These are phyloP conservation scores for Pilaira anomala DNA, from an alignment of 192 early-diverging fungal genomes.

Conservation along the genomic window DNA sequence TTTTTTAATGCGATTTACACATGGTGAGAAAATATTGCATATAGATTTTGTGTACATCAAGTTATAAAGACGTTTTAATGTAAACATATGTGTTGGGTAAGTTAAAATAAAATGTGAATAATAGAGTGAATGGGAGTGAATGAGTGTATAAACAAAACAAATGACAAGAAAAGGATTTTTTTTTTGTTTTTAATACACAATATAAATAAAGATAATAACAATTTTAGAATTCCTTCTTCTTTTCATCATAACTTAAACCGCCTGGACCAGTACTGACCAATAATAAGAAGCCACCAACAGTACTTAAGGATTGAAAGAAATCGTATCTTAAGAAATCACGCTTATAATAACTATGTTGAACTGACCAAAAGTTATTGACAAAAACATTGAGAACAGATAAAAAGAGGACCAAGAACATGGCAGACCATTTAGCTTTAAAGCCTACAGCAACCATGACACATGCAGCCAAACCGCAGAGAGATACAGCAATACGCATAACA, in stretches of 20 bases:
- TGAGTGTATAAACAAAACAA: not conserved
- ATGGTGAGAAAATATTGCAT: too few relatives aligned
- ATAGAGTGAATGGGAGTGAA: not conserved
- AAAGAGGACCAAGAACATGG: constrained; percentile 88
- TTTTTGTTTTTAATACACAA: constrained; percentile 9
- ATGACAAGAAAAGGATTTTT: too few relatives aligned
- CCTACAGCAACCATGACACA: constrained; percentile 95
- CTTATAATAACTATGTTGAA: constrained; percentile 77
- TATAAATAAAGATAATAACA: not conserved
- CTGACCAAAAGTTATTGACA: constrained; percentile 98
- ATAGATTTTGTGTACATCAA: too few relatives aligned
- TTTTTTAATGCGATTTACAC: too few relatives aligned
- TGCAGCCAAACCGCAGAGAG: constrained; percentile 72
- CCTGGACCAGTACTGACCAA: constrained; percentile 90
- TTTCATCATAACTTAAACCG: constrained; percentile 92
- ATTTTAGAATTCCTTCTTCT: constrained; percentile 88
- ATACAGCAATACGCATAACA: constrained; percentile 64
- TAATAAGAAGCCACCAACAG: constrained; percentile 92
- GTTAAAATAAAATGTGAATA: not conserved
- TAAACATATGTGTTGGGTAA: too few relatives aligned
- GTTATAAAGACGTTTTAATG: too few relatives aligned
- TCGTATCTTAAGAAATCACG: constrained; percentile 97
- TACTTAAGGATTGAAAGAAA: constrained; percentile 99
- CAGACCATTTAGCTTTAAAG: constrained; percentile 97
- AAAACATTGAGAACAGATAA: constrained; percentile 87